Percentiles rank a stretch among this genome's conserved stretches.
phyloP scores from a whole-genome alignment of 2,329 filamentous ascomycete genomes.

The Allantophomopsis lycopodina region DNA sequence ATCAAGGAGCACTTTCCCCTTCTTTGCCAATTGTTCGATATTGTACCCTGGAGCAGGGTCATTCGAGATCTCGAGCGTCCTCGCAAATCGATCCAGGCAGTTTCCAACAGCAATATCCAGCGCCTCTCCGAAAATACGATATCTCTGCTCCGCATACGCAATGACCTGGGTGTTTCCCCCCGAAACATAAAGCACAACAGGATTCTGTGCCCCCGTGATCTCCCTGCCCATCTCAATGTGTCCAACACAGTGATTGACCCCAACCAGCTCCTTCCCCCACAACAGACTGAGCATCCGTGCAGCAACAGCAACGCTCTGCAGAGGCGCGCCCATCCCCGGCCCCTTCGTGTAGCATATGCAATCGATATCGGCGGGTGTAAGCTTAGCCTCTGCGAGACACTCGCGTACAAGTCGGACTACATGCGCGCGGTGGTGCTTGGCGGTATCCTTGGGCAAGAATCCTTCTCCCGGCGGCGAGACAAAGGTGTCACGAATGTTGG shows the following conservation, averaged over 20 bases:
- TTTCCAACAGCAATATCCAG: constrained; percentile 97
- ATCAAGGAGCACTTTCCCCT: constrained; percentile 60
- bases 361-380: constrained; percentile 54
- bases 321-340: constrained; percentile 89
- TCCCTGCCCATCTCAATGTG: constrained; percentile 97
- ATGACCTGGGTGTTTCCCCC: constrained; percentile 98
- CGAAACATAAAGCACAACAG: constrained; percentile 88
- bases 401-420: constrained; percentile 70
- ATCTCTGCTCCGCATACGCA: constrained; percentile 85
- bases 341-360: constrained; percentile 95
- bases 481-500: constrained; percentile 92
- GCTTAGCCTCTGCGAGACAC: constrained; percentile 57
- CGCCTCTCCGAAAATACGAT: constrained; percentile 95
- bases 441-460: constrained; percentile 94
- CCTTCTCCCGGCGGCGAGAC: constrained; percentile 82
- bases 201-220: constrained; percentile 82
- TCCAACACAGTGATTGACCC: constrained; percentile 95
- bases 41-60: constrained; percentile 97
- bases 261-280: constrained; percentile 81
- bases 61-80: constrained; percentile 82
- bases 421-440: constrained; percentile 77
- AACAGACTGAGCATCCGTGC: constrained; percentile 71
- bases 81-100: constrained; percentile 89
- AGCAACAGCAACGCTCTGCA: constrained; percentile 75
- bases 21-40: constrained; percentile 85